Base-by-base conservation (phyloP, 306 rosid species). In the Corylus americana region DNA sequence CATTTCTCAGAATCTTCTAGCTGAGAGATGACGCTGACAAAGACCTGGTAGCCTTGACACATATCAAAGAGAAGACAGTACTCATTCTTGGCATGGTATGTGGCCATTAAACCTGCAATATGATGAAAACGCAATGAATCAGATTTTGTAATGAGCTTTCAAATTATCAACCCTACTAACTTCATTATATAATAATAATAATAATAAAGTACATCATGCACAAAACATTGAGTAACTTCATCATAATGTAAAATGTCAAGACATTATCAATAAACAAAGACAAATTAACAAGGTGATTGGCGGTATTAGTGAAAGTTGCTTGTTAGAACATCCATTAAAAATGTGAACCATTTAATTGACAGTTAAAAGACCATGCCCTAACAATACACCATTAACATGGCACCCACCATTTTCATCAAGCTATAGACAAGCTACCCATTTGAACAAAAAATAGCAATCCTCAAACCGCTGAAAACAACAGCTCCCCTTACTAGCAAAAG, bases 1-100 rank as follows among this genome's bases (percentile, higher is more conserved):
- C 47, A 31, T 9, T 71, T 35, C 6, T 47, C 67, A 77, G 77
- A 86, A 66, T 90, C 96, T 86, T 93, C 96, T 61, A 95, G 64
- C 71, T 90, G 94, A 44, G 94, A 75, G 84, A 95, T 83, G 79
- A 95, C 77, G 66, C 97, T 87, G 4, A 70, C 84, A 69, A 95
- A 95, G 31, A 93, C 91, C 71, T 80, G 80, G 77, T 88, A 95
- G 77, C 99, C 99, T 79, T 95, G 97, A 61, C 59, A 31, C 99
- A 93, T 93, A 69, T 93, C 98, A 25, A 91, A 47, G 49, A 93
- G 85, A 55, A 90, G 94, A 82, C 99, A 95, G 78, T 95, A 93
- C 88, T 95, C 99, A 55, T 95, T 93, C 83, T 91, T 73, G 78
- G 97, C 99, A 81, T 95, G 99, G 89, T 95, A 93, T 13, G 96